phyloP scores from a whole-genome alignment of 257 asterid species.

The Galeopsis tetrahit region DNA sequence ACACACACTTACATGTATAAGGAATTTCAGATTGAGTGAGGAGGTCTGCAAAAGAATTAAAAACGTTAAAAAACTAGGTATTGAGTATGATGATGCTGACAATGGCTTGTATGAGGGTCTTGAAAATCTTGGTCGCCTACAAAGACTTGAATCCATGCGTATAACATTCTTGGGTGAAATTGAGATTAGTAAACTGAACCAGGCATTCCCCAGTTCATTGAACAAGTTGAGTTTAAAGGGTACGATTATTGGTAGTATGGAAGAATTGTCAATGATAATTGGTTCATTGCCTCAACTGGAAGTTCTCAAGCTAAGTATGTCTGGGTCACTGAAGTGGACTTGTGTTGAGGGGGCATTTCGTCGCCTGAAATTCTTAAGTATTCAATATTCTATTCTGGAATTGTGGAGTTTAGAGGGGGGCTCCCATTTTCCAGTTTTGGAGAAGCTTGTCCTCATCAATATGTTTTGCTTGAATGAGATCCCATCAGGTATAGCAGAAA shows the following conservation, averaged over 20 bases:
- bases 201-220: conserved; percentile 1
- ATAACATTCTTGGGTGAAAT: not conserved
- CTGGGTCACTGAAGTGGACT: not conserved
- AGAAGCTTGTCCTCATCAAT: not conserved
- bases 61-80: not conserved
- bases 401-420: not conserved
- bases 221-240: not conserved
- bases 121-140: not conserved
- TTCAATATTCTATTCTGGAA: not conserved
- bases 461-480: not conserved
- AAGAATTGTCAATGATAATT: not conserved
- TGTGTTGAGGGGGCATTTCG: not conserved
- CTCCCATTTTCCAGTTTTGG: not conserved
- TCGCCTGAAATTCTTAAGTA: not conserved
- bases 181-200: not conserved
- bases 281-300: not conserved
- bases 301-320: not conserved
- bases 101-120: not conserved
- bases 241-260: not conserved
- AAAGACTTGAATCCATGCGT: not conserved
- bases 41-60: conserved; percentile 7
- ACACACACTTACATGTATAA: not conserved
- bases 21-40: conserved; percentile 19
- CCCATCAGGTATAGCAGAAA: not conserved
- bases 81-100: not conserved